These are phyloP conservation scores for Rhododendron ferrugineum DNA, from an alignment of 148 eudicot species.

Conservation along the genomic window DNA sequence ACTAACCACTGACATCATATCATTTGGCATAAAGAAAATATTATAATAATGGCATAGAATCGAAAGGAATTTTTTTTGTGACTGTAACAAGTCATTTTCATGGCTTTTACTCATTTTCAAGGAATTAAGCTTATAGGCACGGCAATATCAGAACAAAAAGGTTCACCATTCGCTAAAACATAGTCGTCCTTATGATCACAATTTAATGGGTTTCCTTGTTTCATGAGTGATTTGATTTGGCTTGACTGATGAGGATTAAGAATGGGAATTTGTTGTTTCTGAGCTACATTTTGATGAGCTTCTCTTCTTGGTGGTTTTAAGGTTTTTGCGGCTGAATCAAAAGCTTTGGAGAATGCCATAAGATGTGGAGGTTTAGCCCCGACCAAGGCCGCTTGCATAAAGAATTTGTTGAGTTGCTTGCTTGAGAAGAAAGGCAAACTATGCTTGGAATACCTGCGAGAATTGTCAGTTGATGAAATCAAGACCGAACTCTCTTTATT, in stretches of 20 bases:
- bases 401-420: conserved; percentile 52
- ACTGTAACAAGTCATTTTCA: not conserved
- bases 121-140: not conserved
- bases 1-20: not conserved
- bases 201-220: not conserved
- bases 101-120: not conserved
- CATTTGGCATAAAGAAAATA: not conserved
- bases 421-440: conserved; percentile 59
- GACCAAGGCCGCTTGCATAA: conserved; percentile 75
- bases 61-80: not conserved
- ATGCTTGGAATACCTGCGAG: conserved; percentile 75
- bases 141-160: not conserved
- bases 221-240: not conserved
- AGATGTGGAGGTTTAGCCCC: conserved; percentile 92
- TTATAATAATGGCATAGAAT: no score
- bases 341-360: conserved; percentile 63
- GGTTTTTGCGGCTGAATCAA: conserved; percentile 73
- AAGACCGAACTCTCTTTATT: conserved; percentile 75
- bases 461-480: conserved; percentile 59
- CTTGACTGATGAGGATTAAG: not conserved
- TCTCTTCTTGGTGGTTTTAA: conserved; percentile 21
- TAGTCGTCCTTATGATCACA: not conserved
- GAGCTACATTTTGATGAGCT: not conserved
- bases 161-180: not conserved
- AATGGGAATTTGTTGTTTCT: not conserved